Evolutionary conservation across 257 asterid genomes (phyloP), one percentile per base, ranked within the genome.

Genomic region (Apocynum venetum): DNA sequence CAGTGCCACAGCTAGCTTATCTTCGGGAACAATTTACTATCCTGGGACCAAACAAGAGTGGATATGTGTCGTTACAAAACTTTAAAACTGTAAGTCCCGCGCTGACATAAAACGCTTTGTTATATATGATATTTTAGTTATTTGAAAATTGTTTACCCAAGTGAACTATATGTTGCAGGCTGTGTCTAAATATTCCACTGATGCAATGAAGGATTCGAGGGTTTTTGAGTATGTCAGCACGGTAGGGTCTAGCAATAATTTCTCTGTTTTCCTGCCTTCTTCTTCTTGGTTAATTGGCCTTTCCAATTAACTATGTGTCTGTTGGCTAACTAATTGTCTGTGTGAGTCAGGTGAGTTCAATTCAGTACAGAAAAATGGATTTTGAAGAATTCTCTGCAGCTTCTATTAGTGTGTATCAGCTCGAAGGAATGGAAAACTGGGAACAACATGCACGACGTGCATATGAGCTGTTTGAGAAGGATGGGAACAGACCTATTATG

Each of bases 381-480:
- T 96, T 91, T 8, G 97, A 93, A 80, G 99, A 96, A 79, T 93
- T 89, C 80, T 96, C 96, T 73, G 97, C 96, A 4, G 98, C 98
- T 2, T 89, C 97, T 0, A 83, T 89, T 84, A 93, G 97, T 44
- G 95, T 96, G 14, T 89, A 91, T 84, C 98, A 96, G 88, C 88
- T 96, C 17, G 98, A 96, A 83, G 99, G 95, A 76, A 80, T 83
- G 84, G 88, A 85, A 75, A 89, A 86, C 85, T 96, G 99, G 99
- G 97, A 93, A 84, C 98, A 91, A 75, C 97, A 93, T 41, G 98
- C 99, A 15, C 95, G 92, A 17, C 86, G 71, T 63, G 98, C 96
- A 2, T 96, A 96, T 71, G 99, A 96, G n/a, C 86, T 90, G 72
- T 96, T 96, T 40, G 97, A 96, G 83, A 91, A 88, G 86, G 93